A percentile compares a stretch with the other conserved stretches of the same genome.
Conservation (phyloP, 2,329 filamentous ascomycete genomes). For the Penicillium concentricum region DNA sequence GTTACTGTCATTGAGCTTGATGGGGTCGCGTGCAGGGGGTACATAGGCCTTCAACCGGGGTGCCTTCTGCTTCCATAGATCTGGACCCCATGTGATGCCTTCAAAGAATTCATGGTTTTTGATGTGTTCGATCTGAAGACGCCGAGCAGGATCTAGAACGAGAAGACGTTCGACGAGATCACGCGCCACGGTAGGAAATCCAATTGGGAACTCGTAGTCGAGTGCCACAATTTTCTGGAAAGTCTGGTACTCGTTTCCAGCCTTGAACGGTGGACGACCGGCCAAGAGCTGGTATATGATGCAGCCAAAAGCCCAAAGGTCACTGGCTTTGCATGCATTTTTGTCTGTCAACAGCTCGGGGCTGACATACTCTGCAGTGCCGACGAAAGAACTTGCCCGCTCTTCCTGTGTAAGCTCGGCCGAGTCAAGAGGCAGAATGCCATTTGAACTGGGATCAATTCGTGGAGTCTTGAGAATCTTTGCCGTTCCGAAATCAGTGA, state of each 20-base stretch:
- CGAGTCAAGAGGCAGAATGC: conserved; percentile 49
- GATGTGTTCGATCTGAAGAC: conserved; percentile 91
- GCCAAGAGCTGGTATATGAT: conserved; percentile 94
- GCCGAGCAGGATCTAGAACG: conserved; percentile 79
- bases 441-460: conserved; percentile 47
- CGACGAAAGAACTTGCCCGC: conserved; percentile 90
- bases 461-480: conserved; percentile 70
- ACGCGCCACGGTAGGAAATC: conserved; percentile 80
- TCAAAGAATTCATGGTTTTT: conserved; percentile 96
- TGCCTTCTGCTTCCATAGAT: conserved; percentile 84
- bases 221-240: conserved; percentile 97
- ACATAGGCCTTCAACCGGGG: conserved; percentile 82
- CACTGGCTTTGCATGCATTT: conserved; percentile 94
- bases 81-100: conserved; percentile 77
- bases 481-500: conserved; percentile 98
- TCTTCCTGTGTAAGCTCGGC: conserved; percentile 63
- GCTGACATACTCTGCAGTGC: conserved; percentile 96
- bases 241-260: conserved; percentile 89
- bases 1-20: conserved; percentile 65
- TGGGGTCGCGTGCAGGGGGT: conserved; percentile 73
- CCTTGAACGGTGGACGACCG: conserved; percentile 97
- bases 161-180: conserved; percentile 89
- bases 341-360: conserved; percentile 96
- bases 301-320: conserved; percentile 97
- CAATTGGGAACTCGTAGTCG: conserved; percentile 88